A percentile compares a stretch with the other conserved stretches of the same genome.
phyloP scores from a whole-genome alignment of 331 rosid genomes.

The Quercus phellos region DNA sequence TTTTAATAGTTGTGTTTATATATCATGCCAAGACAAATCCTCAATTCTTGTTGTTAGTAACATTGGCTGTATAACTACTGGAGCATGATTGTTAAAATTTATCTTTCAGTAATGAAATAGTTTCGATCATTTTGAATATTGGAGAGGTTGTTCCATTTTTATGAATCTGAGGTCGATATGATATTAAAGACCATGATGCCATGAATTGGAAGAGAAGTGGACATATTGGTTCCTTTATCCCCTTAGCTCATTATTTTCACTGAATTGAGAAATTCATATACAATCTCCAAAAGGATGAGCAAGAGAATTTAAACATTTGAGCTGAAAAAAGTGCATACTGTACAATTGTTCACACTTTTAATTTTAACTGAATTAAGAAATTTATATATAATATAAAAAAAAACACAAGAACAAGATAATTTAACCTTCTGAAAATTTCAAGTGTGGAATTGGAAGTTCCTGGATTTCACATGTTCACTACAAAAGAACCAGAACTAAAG shows the following conservation, averaged over 20 bases:
- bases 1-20: background rate
- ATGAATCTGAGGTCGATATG: background rate
- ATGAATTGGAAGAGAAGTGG: background rate
- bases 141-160: background rate
- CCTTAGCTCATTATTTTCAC: background rate
- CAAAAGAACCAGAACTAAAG: background rate
- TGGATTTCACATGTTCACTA: background rate
- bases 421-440: background rate
- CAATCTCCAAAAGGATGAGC: background rate
- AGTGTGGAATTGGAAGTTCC: background rate
- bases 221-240: background rate
- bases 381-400: background rate
- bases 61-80: background rate
- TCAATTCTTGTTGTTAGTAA: background rate
- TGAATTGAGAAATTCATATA: background rate
- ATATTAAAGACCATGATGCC: background rate
- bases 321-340: background rate
- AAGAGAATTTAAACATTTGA: background rate
- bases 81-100: background rate
- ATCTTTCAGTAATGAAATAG: background rate
- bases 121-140: background rate
- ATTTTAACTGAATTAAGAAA: background rate
- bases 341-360: background rate
- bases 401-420: background rate
- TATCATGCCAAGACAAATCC: background rate